Percentiles rank a stretch among this genome's conserved stretches.
phyloP scores from a whole-genome alignment of 2,329 filamentous ascomycete genomes.

The Coniella vitis region DNA sequence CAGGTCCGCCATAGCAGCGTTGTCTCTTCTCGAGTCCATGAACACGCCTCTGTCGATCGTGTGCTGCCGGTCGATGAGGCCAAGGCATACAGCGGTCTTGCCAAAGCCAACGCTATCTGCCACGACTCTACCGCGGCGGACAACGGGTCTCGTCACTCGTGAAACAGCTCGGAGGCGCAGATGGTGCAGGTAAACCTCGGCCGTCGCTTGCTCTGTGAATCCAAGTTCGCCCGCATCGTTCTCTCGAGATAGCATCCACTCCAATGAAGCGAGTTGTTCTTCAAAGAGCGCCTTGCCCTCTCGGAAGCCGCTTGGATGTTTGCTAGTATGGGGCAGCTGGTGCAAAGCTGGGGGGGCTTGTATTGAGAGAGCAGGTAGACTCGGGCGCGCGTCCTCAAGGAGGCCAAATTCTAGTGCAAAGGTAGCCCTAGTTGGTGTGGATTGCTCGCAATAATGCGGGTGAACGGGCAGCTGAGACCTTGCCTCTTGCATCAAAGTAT shows the following conservation, averaged over 20 bases:
- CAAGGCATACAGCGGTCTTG: conserved; percentile 36
- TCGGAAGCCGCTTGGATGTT: conserved; percentile 8
- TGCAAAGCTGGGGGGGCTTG: not conserved
- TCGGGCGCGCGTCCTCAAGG: conserved; percentile 7
- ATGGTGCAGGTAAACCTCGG: conserved; percentile 25
- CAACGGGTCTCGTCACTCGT: conserved; percentile 5
- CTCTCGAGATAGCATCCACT: conserved; percentile 23
- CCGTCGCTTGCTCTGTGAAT: conserved; percentile 29
- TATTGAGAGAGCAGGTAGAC: not conserved
- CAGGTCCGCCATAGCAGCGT: conserved; percentile 15
- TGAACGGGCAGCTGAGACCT: conserved; percentile 8
- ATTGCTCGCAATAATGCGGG: conserved; percentile 1
- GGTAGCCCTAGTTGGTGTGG: not conserved
- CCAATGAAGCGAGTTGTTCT: conserved; percentile 19
- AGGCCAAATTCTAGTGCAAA: conserved; percentile 9
- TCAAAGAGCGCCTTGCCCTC: conserved; percentile 14
- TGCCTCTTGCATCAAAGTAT: conserved; percentile 11
- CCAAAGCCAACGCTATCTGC: conserved; percentile 39
- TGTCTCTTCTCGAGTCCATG: conserved; percentile 12
- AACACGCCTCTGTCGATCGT: conserved; percentile 19
- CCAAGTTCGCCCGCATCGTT: conserved; percentile 1
- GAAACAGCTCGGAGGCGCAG: conserved; percentile 1
- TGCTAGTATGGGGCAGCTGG: not conserved
- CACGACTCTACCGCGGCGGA: conserved; percentile 31
- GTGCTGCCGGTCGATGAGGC: conserved; percentile 27